These are phyloP conservation scores for Podaxis sp. DNA, from an alignment of 768 basidiomycete species.

Conservation along the genomic window DNA sequence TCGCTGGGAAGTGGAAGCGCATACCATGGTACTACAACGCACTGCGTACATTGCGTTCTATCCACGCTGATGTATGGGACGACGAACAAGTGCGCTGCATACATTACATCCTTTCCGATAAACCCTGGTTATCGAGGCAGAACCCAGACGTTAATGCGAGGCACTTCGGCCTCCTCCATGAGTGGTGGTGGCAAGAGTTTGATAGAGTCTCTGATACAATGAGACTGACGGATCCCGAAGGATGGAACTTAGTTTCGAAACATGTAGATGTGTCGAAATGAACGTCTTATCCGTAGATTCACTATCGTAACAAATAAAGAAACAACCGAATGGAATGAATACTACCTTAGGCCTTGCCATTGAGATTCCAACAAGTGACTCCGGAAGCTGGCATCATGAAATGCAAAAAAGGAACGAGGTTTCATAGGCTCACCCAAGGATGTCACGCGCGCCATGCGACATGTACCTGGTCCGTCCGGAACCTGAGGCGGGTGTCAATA, in stretches of 20 bases:
- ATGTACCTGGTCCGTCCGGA: constrained; percentile 91
- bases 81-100: constrained; percentile 85
- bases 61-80: constrained; percentile 78
- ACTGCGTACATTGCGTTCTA: constrained; percentile 75
- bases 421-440: neutral
- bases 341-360: no score
- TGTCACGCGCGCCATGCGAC: constrained; percentile 80
- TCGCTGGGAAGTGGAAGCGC: constrained; percentile 75
- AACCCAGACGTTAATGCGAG: constrained; percentile 33
- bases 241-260: constrained; percentile 50
- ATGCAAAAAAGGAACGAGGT: no score
- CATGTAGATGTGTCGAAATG: constrained; percentile 40
- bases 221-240: constrained; percentile 41
- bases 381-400: neutral
- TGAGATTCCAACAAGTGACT: neutral
- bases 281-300: constrained; percentile 16
- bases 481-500: constrained; percentile 49
- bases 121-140: constrained; percentile 74
- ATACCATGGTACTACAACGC: constrained; percentile 91
- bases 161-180: constrained; percentile 53
- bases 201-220: constrained; percentile 46
- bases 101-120: constrained; percentile 85
- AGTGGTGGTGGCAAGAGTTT: constrained; percentile 83
- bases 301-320: neutral
- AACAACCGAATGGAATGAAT: no score